Evolutionary conservation across 2,329 filamentous ascomycete genomes (phyloP), one percentile per base, ranked within the genome.

Genomic region (Diplodia corticola): DNA sequence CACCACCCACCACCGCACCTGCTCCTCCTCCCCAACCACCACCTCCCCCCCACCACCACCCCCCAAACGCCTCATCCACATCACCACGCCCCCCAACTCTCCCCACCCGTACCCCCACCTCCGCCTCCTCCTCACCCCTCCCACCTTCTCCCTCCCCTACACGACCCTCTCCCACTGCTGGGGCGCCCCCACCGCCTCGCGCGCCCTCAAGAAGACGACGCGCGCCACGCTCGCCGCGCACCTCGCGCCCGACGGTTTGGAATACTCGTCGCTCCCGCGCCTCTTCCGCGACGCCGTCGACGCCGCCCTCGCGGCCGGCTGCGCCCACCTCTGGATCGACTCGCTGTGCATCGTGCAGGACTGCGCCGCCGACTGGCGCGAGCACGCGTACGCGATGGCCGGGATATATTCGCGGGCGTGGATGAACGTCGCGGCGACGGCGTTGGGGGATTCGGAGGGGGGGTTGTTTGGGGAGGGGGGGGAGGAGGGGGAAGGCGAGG

Each of bases 331-430:
- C 1, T 44, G 40, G 17, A 44, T 44, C 40, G 40, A 20, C 40
- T 44, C 37, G 37, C 17, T 40, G 4, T 54, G 50, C 24, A 54
- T 54, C 22, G 12, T 54, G 13, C 66, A 66, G 51, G 66, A 68
- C 51, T 33, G 61, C 54, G 15, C 22, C 1, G 24, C n/a, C 15
- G 66, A 68, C 37, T 68, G 66, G 66, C 9, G 53, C 10, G 10
- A 33, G 2, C 61, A 66, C 22, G 28, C 66, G 1, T 64, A 20
- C 2, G 17, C 53, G n/a, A 68, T 68, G 66, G 37, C 54, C n/a
- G 44, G 35, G 3, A 44, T 68, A 0, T 68, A 66, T 30, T 12
- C 40, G 2, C 40, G n/a, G 6, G n/a, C 40, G 17, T n/a, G 20
- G 6, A 5, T 44, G 2, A 44, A 44, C 1, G 20, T 44, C 40